phyloP scores from a whole-genome alignment of 1,284 basidiomycete genomes.

The Trametes pubescens region DNA sequence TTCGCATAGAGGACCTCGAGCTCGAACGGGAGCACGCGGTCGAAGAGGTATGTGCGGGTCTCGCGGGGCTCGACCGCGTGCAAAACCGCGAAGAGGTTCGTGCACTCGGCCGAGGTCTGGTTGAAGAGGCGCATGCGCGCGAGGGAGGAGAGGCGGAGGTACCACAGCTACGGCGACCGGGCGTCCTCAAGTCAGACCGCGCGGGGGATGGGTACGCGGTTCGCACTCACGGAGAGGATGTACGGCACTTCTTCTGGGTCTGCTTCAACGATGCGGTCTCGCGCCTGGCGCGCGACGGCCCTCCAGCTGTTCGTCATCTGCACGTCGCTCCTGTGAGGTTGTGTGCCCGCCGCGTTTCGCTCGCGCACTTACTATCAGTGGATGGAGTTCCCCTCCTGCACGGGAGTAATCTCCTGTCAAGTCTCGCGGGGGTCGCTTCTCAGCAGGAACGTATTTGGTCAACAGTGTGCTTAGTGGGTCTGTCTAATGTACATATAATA shows the following conservation, averaged over 20 bases:
- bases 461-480: constrained; percentile 81
- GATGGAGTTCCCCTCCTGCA: constrained; percentile 65
- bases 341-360: neutral
- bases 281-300: constrained; percentile 78
- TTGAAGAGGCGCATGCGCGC: constrained; percentile 83
- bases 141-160: constrained; percentile 77
- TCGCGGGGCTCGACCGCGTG: constrained; percentile 61
- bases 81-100: constrained; percentile 79
- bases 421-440: constrained; percentile 76
- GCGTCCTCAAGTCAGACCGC: neutral
- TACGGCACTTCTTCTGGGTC: constrained; percentile 70
- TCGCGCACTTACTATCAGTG: constrained; percentile 70
- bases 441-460: constrained; percentile 82
- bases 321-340: neutral
- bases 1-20: constrained; percentile 78
- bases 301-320: constrained; percentile 89
- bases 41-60: constrained; percentile 60
- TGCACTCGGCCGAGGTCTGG: constrained; percentile 81
- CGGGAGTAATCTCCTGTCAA: constrained; percentile 75
- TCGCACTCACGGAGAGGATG: constrained; percentile 68
- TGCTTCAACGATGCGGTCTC: constrained; percentile 73
- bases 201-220: neutral
- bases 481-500: constrained; percentile 61
- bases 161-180: constrained; percentile 68
- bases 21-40: constrained; percentile 77